Evolutionary conservation across 768 basidiomycete genomes (phyloP), one percentile per base, ranked within the genome.

Genomic region (Psilocybe cyanescens): DNA sequence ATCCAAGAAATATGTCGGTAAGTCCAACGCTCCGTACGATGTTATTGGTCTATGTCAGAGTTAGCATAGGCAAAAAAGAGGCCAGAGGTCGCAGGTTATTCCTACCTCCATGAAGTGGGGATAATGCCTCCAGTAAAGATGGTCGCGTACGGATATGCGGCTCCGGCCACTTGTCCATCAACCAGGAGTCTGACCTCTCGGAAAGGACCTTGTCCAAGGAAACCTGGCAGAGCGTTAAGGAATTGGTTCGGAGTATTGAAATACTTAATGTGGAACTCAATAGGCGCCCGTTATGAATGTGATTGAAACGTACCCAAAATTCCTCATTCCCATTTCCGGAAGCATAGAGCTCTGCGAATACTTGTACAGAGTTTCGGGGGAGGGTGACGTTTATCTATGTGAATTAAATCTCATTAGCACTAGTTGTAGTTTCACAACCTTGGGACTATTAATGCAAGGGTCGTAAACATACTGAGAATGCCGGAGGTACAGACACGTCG

Each of bases 71-170:
- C 45, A 5, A 9, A 28, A 12, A 12, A 11, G 46, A 50, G 3
- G 0, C 8, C 19, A 14, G 2, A 7, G 49, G n/a, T 24, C 47
- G 16, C 12, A 46, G 35, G 31, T 31, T 6, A 28, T 2, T n/a
- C 64, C 48, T 55, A 87, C 87, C 86, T 82, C 91, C 91, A 92
- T 31, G 86, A 80, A 1, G 83, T 76, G 1, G 90, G 91, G 11
- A 84, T 79, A 61, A 91, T 83, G 0, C 90, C 90, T 12, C 92
- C 92, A 0, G 90, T 92, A 68, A 92, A 93, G 46, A 92, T 84
- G 16, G 84, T 83, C 74, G 83, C 73, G 60, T 83, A 84, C 1
- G 83, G 82, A 65, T 82, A 83, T 12, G 75, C 81, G 17, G 75
- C 76, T 8, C 83, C 82, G 6, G 80, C 82, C 3, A 84, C 71